Evolutionary conservation across 192 early-diverging fungal species (phyloP).

Genomic region (Diversispora epigaea): DNA sequence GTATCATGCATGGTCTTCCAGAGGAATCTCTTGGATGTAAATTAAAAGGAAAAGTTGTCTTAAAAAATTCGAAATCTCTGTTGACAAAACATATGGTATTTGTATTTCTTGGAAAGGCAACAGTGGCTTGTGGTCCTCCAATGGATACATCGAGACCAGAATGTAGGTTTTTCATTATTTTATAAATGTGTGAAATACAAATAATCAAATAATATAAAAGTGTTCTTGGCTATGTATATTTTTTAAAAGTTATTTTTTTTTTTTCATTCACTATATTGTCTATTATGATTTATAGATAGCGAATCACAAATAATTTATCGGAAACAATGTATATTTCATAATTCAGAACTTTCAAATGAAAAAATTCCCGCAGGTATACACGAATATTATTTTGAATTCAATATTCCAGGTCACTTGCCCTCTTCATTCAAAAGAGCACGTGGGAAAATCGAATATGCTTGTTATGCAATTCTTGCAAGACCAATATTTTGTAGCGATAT

Average conservation of each 20-base stretch:
- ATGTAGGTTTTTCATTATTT: background rate
- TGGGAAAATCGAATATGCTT: constrained; percentile 39
- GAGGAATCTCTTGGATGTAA: constrained; percentile 18
- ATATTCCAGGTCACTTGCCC: constrained; percentile 30
- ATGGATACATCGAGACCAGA: constrained; percentile 12
- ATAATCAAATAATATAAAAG: background rate
- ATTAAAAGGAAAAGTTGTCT: constrained; percentile 11
- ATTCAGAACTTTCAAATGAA: background rate
- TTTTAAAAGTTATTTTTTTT: background rate
- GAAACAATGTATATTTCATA: constrained; percentile 6
- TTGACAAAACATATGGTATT: constrained; percentile 6
- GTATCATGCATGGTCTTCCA: constrained; percentile 10
- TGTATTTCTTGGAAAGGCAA: background rate
- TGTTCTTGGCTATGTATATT: background rate
- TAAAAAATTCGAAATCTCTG: background rate
- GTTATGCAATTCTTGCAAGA: constrained; percentile 27
- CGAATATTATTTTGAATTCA: constrained; percentile 18
- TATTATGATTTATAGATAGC: background rate
- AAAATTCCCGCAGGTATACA: constrained; percentile 9
- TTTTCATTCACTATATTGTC: background rate
- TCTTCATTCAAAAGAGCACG: constrained; percentile 37
- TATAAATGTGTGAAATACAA: background rate
- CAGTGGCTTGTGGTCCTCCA: constrained; percentile 12
- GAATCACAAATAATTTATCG: constrained; percentile 14
- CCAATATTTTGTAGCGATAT: constrained; percentile 38